Conservation (phyloP, 441 rosid genomes). For the Gossypium schwendimanii region DNA sequence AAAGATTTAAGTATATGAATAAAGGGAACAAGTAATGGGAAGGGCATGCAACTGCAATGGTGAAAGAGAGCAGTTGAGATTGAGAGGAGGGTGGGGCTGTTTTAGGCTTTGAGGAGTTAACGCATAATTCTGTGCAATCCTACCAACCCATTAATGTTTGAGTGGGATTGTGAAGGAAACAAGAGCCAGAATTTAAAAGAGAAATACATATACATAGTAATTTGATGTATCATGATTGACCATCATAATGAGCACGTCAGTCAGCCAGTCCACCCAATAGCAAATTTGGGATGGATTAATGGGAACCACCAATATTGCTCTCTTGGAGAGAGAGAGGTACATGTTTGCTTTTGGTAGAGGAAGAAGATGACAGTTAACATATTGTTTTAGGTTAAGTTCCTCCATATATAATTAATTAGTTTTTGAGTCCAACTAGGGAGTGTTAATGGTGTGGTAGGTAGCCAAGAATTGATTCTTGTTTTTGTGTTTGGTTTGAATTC, state of each 20-base stretch:
- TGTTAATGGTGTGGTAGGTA: neutral
- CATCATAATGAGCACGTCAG: neutral
- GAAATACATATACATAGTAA: neutral
- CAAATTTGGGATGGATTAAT: neutral
- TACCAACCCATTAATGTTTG: neutral
- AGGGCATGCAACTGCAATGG: neutral
- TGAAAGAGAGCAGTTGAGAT: neutral
- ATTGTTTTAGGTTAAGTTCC: neutral
- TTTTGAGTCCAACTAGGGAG: neutral
- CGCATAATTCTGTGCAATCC: neutral
- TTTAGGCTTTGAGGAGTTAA: neutral
- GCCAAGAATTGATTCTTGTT: neutral
- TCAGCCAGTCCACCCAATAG: neutral
- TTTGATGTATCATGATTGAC: neutral
- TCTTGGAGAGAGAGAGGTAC: too few species aligned
- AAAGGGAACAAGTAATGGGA: neutral
- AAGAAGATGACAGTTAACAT: too few species aligned
- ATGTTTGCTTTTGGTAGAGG: neutral
- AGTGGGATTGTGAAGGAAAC: neutral
- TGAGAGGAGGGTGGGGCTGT: neutral
- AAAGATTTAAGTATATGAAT: too few species aligned
- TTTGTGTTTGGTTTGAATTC: neutral
- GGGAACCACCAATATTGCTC: neutral
- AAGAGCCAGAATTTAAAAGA: neutral
- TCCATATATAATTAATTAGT: neutral